These are phyloP conservation scores for Globisporangium heterothallicum DNA, from an alignment of 352 stramenopile genomes.

Conservation along the genomic window DNA sequence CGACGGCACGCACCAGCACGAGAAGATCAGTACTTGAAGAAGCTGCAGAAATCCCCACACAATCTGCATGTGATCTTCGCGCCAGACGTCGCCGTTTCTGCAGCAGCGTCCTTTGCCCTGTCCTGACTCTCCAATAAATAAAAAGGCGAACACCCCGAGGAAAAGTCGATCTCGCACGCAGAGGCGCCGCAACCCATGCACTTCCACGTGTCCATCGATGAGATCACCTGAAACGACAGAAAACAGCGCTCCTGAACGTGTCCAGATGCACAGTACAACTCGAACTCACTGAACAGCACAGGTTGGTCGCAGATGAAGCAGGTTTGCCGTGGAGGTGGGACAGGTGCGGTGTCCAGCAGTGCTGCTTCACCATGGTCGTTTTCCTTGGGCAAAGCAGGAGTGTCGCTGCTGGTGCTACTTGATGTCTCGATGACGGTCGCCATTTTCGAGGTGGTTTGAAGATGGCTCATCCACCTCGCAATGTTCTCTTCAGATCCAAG, in stretches of 20 bases:
- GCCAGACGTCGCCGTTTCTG: background rate
- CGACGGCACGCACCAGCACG: background rate
- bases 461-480: constrained; percentile 28
- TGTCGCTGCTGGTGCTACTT: background rate
- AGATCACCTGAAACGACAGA: constrained; percentile 61
- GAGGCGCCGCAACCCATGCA: constrained; percentile 72
- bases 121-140: constrained; percentile 49
- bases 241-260: constrained; percentile 77
- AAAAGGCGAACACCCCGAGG: constrained; percentile 35
- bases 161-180: constrained; percentile 52
- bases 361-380: no score
- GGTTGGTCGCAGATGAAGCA: constrained; percentile 67
- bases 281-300: constrained; percentile 59
- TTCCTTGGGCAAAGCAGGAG: no score
- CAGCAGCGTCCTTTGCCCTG: background rate
- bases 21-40: constrained; percentile 48
- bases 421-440: background rate
- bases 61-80: constrained; percentile 57
- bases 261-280: constrained; percentile 46
- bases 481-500: constrained; percentile 45
- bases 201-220: constrained; percentile 72
- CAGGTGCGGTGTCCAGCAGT: constrained; percentile 8
- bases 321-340: constrained; percentile 43
- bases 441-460: constrained; percentile 22
- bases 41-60: constrained; percentile 77